phyloP scores from a whole-genome alignment of 2,329 filamentous ascomycete species.

The Helicocarpus griseus region DNA sequence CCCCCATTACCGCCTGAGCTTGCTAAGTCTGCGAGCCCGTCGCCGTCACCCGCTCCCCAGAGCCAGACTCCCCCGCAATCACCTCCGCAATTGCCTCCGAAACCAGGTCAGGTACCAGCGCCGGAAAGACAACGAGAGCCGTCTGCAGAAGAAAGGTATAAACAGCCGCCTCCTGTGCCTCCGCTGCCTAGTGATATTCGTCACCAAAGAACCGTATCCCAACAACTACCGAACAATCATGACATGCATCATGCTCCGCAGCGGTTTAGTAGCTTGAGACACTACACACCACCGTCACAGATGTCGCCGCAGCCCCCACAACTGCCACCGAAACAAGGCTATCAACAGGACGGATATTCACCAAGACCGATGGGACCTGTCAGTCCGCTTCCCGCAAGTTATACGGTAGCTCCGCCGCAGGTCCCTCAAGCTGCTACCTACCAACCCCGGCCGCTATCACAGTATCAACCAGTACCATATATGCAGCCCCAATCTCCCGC shows the following conservation, averaged over 20 bases:
- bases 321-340: constrained; percentile 8
- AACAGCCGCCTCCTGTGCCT: constrained; percentile 25
- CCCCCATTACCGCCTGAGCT: constrained; percentile 63
- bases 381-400: neutral
- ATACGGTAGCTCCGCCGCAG: neutral
- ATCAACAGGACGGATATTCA: neutral
- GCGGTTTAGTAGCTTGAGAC: constrained; percentile 17
- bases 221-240: constrained; percentile 4
- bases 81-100: constrained; percentile 31
- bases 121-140: constrained; percentile 12
- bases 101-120: constrained; percentile 20
- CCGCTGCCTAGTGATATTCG: constrained; percentile 25
- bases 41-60: constrained; percentile 19
- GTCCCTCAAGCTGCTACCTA: neutral
- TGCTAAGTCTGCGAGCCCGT: constrained; percentile 26
- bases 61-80: constrained; percentile 30
- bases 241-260: constrained; percentile 22
- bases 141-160: constrained; percentile 19
- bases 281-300: constrained; percentile 9
- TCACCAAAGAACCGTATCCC: neutral
- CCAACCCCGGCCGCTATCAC: neutral
- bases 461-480: neutral
- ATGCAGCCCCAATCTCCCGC: constrained; percentile 3
- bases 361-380: neutral
- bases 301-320: constrained; percentile 13